Conservation (phyloP, 805 yeast genomes). For the Candida ipomoeae region DNA sequence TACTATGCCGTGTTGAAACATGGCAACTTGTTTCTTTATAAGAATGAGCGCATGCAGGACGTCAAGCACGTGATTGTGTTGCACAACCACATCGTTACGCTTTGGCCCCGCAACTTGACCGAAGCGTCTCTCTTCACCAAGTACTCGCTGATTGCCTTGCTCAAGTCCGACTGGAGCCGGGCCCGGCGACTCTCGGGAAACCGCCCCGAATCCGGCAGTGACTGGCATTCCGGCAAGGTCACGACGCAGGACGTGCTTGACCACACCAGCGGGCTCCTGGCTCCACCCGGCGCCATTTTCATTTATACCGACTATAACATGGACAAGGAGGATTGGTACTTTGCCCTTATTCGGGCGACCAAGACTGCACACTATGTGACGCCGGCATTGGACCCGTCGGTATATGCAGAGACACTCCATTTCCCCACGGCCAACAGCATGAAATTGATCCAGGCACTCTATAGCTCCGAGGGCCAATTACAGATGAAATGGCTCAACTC, state of each 20-base stretch:
- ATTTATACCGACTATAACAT: slow-evolving; percentile 72
- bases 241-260: slow-evolving; percentile 25
- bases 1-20: slow-evolving; percentile 74
- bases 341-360: slow-evolving; percentile 74
- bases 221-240: slow-evolving; percentile 13
- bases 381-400: slow-evolving; percentile 40
- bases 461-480: slow-evolving; percentile 78
- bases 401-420: slow-evolving; percentile 70
- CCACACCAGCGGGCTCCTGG: slow-evolving; percentile 19
- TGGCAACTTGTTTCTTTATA: slow-evolving; percentile 83
- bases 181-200: slow-evolving; percentile 19
- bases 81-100: slow-evolving; percentile 60
- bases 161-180: slow-evolving; percentile 43
- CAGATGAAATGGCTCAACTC: slow-evolving; percentile 92
- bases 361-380: slow-evolving; percentile 32
- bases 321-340: slow-evolving; percentile 93
- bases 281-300: slow-evolving; percentile 46
- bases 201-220: slow-evolving; percentile 7
- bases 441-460: slow-evolving; percentile 67
- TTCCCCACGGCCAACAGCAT: slow-evolving; percentile 69
- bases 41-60: slow-evolving; percentile 59
- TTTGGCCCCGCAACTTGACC: slow-evolving; percentile 77
- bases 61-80: slow-evolving; percentile 77
- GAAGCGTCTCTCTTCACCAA: slow-evolving; percentile 83
- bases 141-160: slow-evolving; percentile 70